Base-by-base conservation (phyloP, 176 grass and related monocot genomes). In the Musa beccarii region DNA sequence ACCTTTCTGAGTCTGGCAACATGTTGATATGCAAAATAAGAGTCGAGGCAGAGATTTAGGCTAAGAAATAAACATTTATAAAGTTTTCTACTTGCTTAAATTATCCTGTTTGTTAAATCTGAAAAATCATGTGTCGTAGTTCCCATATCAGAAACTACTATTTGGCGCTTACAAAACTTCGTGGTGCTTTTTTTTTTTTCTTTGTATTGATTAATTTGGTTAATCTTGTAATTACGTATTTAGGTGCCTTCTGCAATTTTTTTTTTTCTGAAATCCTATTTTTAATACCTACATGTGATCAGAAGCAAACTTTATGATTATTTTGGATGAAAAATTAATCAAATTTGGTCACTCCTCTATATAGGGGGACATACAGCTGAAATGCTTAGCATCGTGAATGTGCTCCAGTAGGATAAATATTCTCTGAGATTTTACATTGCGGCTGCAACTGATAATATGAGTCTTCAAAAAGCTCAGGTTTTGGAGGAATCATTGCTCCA, bases 401-500 rank as follows among this genome's bases (percentile, higher is more conserved):
- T 83, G 0, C 75, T 98, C 78, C 90, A 84, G 51, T 93, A 89
- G 73, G 88, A 98, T 78, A 93, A 83, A 66, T 98, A 87, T 87
- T 69, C 69, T 4, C 90, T 86, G 55, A 87, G 95, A 65, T 91
- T 86, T 23, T 98, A 93, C 79, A 82, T 98, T 53, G 94, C 90
- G 63, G 94, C 90, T 85, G 81, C 88, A 59, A 93, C 90, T 78
- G 90, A 97, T 72, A 93, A 82, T 69, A 98, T 98, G 94, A 93
- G 94, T 76, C 88, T 98, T 82, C 84, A 82, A 68, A 98, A 98
- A 59, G 94, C 94, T 76, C 72, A 81, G 69, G 80, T 84, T 71
- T 98, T 90, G 24, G 90, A 98, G 78, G 80, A 93, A 57, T 93
- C 88, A 24, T 64, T 93, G 75, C 56, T 80, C 70, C 81, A 82